Base-by-base conservation (phyloP, 495 filamentous ascomycete genomes). In the Tetracladium setigerum region DNA sequence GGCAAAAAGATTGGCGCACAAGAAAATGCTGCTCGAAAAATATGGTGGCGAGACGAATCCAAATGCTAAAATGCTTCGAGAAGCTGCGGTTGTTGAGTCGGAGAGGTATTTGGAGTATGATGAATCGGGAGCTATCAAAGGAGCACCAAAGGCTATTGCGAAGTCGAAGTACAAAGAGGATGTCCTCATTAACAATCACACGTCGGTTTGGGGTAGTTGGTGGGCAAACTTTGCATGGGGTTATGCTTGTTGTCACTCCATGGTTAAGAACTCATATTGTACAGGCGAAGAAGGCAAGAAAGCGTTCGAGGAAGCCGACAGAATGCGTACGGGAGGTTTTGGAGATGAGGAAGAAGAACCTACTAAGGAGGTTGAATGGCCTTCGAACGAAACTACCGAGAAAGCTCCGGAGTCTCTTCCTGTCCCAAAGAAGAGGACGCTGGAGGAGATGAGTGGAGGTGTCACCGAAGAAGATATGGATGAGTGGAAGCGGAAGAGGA, bases 51-150 rank as follows among this genome's bases (percentile, higher is more conserved):
- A 79, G 50, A 75, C 84, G 48, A 74, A 82, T 55, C 54, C 86
- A 12, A 71, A 82, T 53, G 72, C 79, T 1, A 74, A 74, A 9
- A 73, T 79, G 5, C 62, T 85, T 14, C 79, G 79, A 18, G 77
- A 83, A 9, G 68, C 76, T 30, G 79, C 82, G 47, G 79, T 95
- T 18, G 73, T 79, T 8, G 87, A 90, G 57, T 86, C 79, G 16
- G 94, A 98, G 59, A 71, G 72, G n/a, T 98, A 89, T 59, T 77
- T 96, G 53, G 92, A 98, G 66, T 98, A 98, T 60, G 92, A 96
- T 55, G 88, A 91, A 59, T 78, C 73, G 1, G 92, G 92, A 13
- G 69, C 79, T 13, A 82, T 97, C 69, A 97, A 96, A 68, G 91
- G 91, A 22, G 81, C 78, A n/a, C 81, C 82, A 8, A 86, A 82